phyloP scores from a whole-genome alignment of 768 basidiomycete species.

The Suillus weaverae region DNA sequence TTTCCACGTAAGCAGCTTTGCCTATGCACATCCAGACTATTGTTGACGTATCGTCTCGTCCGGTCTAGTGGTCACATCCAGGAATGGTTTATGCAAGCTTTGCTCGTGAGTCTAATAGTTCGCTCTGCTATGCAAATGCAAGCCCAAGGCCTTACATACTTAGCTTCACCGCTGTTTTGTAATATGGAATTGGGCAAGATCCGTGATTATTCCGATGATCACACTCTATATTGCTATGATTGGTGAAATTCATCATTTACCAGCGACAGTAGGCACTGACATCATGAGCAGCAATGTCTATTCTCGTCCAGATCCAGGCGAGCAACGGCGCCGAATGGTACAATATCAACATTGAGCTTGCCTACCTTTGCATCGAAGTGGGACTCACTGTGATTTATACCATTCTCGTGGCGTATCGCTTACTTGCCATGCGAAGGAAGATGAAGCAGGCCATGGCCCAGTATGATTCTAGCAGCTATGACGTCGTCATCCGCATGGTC shows the following conservation, averaged over 20 bases:
- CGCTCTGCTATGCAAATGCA: background rate
- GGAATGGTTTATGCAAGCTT: conserved; percentile 31
- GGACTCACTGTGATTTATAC: conserved; percentile 34
- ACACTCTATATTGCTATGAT: conserved; percentile 15
- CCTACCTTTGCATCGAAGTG: conserved; percentile 31
- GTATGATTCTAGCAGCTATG: conserved; percentile 23
- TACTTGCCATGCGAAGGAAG: conserved; percentile 22
- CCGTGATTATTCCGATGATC: conserved; percentile 18
- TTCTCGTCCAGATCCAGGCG: conserved; percentile 18
- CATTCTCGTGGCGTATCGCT: conserved; percentile 29
- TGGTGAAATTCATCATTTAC: conserved; percentile 9
- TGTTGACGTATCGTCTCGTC: background rate
- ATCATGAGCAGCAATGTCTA: conserved; percentile 14
- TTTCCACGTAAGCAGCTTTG: conserved; percentile 18
- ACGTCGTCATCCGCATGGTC: conserved; percentile 30
- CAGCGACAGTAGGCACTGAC: background rate
- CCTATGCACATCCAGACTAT: background rate
- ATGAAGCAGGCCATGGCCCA: conserved; percentile 17
- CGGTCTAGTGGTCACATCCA: conserved; percentile 26
- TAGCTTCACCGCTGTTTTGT: conserved; percentile 15
- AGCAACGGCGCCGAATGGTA: conserved; percentile 19
- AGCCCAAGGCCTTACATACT: background rate
- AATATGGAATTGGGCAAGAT: conserved; percentile 18
- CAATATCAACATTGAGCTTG: conserved; percentile 24
- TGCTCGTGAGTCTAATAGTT: conserved; percentile 17